Conservation (phyloP, 805 yeast genomes). For the Metschnikowia baotianmanensis region DNA sequence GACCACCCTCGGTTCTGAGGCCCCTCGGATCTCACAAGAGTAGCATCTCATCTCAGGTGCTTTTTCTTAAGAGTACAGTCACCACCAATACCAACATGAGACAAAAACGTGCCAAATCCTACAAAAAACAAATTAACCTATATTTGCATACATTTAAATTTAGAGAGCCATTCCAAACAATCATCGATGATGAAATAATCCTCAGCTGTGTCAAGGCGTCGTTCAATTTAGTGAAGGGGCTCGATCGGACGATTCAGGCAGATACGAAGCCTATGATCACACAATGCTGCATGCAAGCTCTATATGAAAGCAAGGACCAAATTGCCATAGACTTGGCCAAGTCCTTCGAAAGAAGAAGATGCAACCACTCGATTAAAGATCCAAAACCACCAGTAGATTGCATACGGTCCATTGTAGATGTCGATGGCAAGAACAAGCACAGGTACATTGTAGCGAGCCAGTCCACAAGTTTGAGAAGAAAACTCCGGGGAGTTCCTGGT, state of each 20-base stretch:
- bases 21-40: conserved; percentile 13
- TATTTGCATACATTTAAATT: conserved; percentile 85
- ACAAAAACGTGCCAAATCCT: conserved; percentile 92
- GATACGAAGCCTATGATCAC: conserved; percentile 89
- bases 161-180: conserved; percentile 88
- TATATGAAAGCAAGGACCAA: conserved; percentile 71
- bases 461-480: conserved; percentile 63
- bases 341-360: conserved; percentile 83
- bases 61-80: not conserved
- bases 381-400: conserved; percentile 72
- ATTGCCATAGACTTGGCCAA: conserved; percentile 80
- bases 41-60: conserved; percentile 5
- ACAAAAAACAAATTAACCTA: conserved; percentile 87
- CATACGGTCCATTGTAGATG: conserved; percentile 62
- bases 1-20: conserved; percentile 3
- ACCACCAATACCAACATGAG: conserved; percentile 53
- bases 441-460: conserved; percentile 89
- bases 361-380: conserved; percentile 72
- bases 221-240: conserved; percentile 77
- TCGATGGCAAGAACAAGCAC: conserved; percentile 81
- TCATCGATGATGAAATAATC: conserved; percentile 80
- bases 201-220: conserved; percentile 62
- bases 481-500: conserved; percentile 77
- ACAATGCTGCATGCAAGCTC: conserved; percentile 88
- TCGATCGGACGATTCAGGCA: conserved; percentile 77